Evolutionary conservation across 2,329 filamentous ascomycete species (phyloP).

Genomic region (Blastomyces emzantsi): DNA sequence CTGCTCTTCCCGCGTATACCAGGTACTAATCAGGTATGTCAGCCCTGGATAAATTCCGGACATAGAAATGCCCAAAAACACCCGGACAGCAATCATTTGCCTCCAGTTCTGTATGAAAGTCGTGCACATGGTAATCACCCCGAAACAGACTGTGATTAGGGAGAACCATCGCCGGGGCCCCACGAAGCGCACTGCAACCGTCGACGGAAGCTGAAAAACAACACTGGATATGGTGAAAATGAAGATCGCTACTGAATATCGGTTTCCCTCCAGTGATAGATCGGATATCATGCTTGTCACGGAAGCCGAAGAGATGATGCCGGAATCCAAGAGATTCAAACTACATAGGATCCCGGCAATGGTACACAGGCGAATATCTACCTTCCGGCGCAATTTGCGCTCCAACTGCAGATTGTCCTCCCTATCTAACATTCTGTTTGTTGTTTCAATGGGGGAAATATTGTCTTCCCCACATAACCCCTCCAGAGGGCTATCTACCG

Average conservation of each 20-base stretch:
- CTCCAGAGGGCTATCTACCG: background rate
- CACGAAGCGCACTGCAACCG: slow-evolving; percentile 55
- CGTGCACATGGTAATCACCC: slow-evolving; percentile 57
- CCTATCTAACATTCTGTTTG: background rate
- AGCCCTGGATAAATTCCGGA: slow-evolving; percentile 39
- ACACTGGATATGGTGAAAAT: slow-evolving; percentile 63
- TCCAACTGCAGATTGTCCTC: slow-evolving; percentile 8
- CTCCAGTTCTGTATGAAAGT: slow-evolving; percentile 59
- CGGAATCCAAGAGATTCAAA: slow-evolving; percentile 60
- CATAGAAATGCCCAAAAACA: slow-evolving; percentile 57
- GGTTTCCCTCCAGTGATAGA: slow-evolving; percentile 53
- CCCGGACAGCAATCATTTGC: slow-evolving; percentile 59
- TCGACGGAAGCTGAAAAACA: slow-evolving; percentile 59
- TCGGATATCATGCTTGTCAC: slow-evolving; percentile 60
- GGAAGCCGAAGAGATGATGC: slow-evolving; percentile 59
- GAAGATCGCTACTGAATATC: slow-evolving; percentile 62
- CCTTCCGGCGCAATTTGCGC: slow-evolving; percentile 46
- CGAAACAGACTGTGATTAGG: slow-evolving; percentile 51
- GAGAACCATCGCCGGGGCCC: slow-evolving; percentile 57
- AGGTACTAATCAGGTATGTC: slow-evolving; percentile 43
- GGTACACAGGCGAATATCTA: slow-evolving; percentile 59
- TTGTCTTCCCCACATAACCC: background rate
- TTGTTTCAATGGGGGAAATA: background rate
- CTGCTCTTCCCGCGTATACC: slow-evolving; percentile 57
- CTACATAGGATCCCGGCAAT: slow-evolving; percentile 63